Evolutionary conservation across 805 yeast species (phyloP).

Genomic region (Maudiozyma bulderi): DNA sequence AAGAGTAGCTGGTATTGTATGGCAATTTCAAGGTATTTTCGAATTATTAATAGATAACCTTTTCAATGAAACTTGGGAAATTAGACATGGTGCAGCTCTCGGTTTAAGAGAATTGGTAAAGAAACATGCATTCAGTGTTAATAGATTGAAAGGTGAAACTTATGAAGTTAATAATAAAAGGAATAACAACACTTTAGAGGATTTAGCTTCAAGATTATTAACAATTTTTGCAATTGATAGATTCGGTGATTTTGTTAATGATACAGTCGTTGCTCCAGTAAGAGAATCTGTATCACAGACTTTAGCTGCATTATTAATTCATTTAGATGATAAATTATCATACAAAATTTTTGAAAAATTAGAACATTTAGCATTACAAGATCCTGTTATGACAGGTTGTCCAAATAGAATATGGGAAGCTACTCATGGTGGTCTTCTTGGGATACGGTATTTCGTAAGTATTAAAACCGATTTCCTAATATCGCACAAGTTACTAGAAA

Average conservation of each 20-base stretch:
- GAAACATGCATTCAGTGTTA: conserved; percentile 78
- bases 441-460: conserved; percentile 83
- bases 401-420: conserved; percentile 78
- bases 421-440: conserved; percentile 95
- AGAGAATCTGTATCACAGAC: conserved; percentile 95
- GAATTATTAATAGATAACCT: conserved; percentile 71
- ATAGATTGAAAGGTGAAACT: conserved; percentile 60
- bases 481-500: conserved; percentile 46
- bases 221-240: conserved; percentile 86
- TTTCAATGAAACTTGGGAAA: conserved; percentile 84
- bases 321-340: conserved; percentile 48
- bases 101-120: conserved; percentile 72
- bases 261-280: conserved; percentile 96
- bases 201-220: conserved; percentile 73
- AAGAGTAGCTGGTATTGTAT: conserved; percentile 62
- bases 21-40: conserved; percentile 93
- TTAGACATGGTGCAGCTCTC: conserved; percentile 89
- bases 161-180: conserved; percentile 51
- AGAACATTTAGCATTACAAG: conserved; percentile 62
- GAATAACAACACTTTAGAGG: conserved; percentile 70
- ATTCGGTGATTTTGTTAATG: conserved; percentile 94
- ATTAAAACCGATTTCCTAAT: conserved; percentile 74
- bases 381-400: conserved; percentile 31
- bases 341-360: conserved; percentile 56
- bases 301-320: conserved; percentile 77